Evolutionary conservation across 768 basidiomycete genomes (phyloP), one percentile per base, ranked within the genome.

Genomic region (Amanita rubescens): DNA sequence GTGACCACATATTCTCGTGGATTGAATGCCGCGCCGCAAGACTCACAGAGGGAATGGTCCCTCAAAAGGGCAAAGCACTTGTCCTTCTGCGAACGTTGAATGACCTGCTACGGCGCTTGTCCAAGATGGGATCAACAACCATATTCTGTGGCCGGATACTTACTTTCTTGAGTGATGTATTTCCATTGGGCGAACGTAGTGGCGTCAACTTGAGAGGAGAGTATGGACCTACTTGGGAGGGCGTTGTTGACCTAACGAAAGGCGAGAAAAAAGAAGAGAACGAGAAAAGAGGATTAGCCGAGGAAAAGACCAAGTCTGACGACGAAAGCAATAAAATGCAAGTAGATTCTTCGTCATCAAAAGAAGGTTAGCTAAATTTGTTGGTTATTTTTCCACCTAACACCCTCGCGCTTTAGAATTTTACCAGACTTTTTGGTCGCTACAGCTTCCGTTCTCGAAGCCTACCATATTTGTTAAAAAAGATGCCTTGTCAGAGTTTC

Each of bases 201-300:
- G 91, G 93, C 30, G 93, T 95, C 32, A 96, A 96, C 67, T 68
- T 95, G 57, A 75, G 93, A 30, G 93, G 93, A 54, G 89, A 94
- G 69, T 91, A 86, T 65, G 83, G 90, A 0, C 82, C 88, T 9
- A 70, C 74, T 20, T 90, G 88, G 89, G 84, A 90, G 55, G 80
- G 82, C 12, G 80, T 84, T 15, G 72, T 71, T 49, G 72, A 74
- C 46, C 57, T 65, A 32, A 65, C 62, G 55, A 72, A 67, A 49
- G 62, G 63, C 12, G 67, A 65, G 6, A 70, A 65, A 22, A 54
- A 62, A 9, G 60, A 62, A 34, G 70, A 69, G 0, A 64, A 63
- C 22, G 67, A 69, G 65, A 61, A 63, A 15, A 61, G 63, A 19
- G 58, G 60, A 55, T 70, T 61, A 8, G 24, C 33, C 30, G 55